These are phyloP conservation scores for Luffa aegyptiaca DNA, from an alignment of 306 rosid species.

Conservation along the genomic window DNA sequence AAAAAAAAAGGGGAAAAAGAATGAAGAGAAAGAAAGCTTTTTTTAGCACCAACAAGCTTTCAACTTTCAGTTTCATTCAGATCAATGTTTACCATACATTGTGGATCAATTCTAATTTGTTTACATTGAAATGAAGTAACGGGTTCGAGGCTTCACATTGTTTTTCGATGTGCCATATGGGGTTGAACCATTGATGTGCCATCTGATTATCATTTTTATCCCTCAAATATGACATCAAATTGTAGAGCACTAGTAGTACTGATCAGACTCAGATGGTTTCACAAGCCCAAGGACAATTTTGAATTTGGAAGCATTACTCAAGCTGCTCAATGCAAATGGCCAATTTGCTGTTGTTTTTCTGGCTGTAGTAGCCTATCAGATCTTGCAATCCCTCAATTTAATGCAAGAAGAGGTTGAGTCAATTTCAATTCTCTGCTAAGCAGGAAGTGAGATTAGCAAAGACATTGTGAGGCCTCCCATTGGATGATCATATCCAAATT, in stretches of 20 bases:
- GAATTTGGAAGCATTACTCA: no score
- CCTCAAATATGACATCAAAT: neutral
- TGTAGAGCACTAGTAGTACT: no score
- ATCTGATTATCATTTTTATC: no score
- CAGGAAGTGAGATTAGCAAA: constrained; percentile 9
- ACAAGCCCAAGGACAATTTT: no score
- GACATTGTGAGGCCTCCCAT: constrained; percentile 15
- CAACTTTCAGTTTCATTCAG: neutral
- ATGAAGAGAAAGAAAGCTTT: neutral
- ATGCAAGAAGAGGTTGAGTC: neutral
- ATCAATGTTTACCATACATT: neutral
- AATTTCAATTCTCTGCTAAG: neutral
- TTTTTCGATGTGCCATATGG: neutral
- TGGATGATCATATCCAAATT: constrained; percentile 30
- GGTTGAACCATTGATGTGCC: no score
- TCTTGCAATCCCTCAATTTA: neutral
- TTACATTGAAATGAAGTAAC: neutral
- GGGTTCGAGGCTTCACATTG: neutral
- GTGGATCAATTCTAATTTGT: neutral
- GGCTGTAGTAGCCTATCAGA: no score
- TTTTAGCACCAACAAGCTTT: neutral
- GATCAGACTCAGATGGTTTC: no score
- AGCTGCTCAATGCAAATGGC: neutral
- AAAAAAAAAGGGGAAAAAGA: neutral
- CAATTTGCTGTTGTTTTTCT: no score